These are phyloP conservation scores for Penicillium corylophilum DNA, from an alignment of 2,329 filamentous ascomycete genomes.

Conservation along the genomic window DNA sequence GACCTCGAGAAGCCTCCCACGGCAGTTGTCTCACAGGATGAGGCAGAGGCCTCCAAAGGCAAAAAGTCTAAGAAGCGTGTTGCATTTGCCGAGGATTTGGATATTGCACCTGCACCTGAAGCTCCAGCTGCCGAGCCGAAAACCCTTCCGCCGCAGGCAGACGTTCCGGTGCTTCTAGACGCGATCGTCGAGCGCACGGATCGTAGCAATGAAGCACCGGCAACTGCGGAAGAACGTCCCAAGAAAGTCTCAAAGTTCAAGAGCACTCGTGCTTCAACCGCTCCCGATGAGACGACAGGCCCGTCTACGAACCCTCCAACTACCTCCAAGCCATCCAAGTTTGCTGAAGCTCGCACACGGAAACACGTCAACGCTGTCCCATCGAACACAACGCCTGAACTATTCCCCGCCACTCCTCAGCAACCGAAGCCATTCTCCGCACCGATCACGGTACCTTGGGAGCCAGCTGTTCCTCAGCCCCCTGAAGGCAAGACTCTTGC, in stretches of 20 bases:
- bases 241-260: constrained; percentile 49
- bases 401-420: constrained; percentile 40
- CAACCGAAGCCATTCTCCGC: constrained; percentile 41
- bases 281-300: neutral
- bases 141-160: constrained; percentile 28
- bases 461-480: constrained; percentile 30
- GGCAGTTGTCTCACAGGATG: constrained; percentile 8
- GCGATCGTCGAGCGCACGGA: constrained; percentile 46
- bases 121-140: constrained; percentile 27
- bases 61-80: constrained; percentile 63
- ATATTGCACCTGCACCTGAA: constrained; percentile 60
- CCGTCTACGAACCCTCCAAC: constrained; percentile 6
- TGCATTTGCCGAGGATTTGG: constrained; percentile 72
- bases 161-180: constrained; percentile 40
- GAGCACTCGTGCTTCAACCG: constrained; percentile 27
- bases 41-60: constrained; percentile 6
- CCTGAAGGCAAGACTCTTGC: constrained; percentile 57
- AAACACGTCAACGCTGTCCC: constrained; percentile 23
- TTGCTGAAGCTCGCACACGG: constrained; percentile 19
- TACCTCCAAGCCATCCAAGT: constrained; percentile 15
- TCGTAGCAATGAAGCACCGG: constrained; percentile 14
- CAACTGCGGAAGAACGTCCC: constrained; percentile 21
- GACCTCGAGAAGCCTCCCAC: constrained; percentile 30
- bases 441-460: constrained; percentile 31
- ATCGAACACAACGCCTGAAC: constrained; percentile 27